phyloP scores from a whole-genome alignment of 768 basidiomycete species.

The Pleurotus djamor region DNA sequence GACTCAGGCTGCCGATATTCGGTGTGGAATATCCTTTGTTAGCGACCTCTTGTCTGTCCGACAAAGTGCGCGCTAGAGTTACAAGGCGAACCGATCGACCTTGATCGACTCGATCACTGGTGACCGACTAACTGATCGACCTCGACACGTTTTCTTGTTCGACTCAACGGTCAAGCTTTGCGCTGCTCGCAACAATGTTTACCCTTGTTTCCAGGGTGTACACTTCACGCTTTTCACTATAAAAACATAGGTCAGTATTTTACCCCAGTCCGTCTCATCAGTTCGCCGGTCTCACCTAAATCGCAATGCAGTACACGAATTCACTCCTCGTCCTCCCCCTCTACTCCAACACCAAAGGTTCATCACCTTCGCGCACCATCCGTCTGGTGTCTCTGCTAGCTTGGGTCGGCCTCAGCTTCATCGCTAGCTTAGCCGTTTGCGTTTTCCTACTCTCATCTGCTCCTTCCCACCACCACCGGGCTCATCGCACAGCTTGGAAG shows the following conservation, averaged over 20 bases:
- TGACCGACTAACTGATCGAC: too few species aligned
- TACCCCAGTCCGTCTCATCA: not conserved
- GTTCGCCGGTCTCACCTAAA: not conserved
- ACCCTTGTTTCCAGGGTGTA: not conserved
- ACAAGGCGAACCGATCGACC: not conserved
- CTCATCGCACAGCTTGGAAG: not conserved
- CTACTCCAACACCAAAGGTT: not conserved
- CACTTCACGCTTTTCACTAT: not conserved
- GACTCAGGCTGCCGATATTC: not conserved
- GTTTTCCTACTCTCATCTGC: conserved; percentile 43
- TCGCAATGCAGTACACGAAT: not conserved
- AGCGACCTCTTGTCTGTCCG: not conserved
- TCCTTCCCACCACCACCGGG: not conserved
- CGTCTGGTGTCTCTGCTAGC: not conserved
- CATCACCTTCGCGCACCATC: not conserved
- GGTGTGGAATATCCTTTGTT: not conserved
- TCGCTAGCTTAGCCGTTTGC: conserved; percentile 52
- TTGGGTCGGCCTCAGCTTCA: conserved; percentile 39
- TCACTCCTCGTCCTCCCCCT: not conserved
- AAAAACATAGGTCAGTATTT: not conserved
- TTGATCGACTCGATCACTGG: too few species aligned
- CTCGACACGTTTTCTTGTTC: too few species aligned
- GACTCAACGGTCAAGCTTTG: too few species aligned
- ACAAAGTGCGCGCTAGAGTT: not conserved
- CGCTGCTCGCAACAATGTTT: not conserved